Conservation (phyloP, 2,329 filamentous ascomycete species). For the Sclerotinia minor region DNA sequence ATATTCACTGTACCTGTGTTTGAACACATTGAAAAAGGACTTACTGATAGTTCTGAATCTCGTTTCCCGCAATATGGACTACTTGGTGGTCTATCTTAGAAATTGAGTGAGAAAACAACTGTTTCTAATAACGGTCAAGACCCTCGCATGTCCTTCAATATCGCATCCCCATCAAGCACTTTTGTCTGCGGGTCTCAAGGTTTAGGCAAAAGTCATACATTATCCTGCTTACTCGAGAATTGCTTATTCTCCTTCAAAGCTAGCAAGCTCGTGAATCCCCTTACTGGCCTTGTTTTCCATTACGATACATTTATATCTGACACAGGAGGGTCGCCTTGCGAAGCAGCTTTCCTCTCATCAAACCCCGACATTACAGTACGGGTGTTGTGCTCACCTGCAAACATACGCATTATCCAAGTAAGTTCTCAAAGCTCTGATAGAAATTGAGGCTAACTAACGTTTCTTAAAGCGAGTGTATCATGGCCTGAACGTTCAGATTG, state of each 20-base stretch:
- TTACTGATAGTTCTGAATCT: background rate
- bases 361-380: conserved; percentile 47
- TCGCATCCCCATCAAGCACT: background rate
- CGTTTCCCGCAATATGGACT: conserved; percentile 33
- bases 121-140: background rate
- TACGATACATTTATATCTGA: conserved; percentile 52
- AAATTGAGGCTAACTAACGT: no score
- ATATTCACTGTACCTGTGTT: conserved; percentile 34
- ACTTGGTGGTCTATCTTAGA: background rate
- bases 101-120: background rate
- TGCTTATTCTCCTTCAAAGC: conserved; percentile 45
- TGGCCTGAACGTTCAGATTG: no score
- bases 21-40: conserved; percentile 19
- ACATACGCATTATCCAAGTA: no score
- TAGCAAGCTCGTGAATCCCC: conserved; percentile 48
- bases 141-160: background rate
- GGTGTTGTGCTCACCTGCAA: conserved; percentile 50
- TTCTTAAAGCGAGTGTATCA: no score
- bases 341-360: conserved; percentile 56
- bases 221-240: conserved; percentile 57
- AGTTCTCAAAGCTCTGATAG: no score
- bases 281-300: conserved; percentile 57
- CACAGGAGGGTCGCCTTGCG: conserved; percentile 45
- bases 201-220: conserved; percentile 46
- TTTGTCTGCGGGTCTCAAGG: background rate